Evolutionary conservation across 1,284 basidiomycete genomes (phyloP).

Genomic region (Apiotrichum montevideense): DNA sequence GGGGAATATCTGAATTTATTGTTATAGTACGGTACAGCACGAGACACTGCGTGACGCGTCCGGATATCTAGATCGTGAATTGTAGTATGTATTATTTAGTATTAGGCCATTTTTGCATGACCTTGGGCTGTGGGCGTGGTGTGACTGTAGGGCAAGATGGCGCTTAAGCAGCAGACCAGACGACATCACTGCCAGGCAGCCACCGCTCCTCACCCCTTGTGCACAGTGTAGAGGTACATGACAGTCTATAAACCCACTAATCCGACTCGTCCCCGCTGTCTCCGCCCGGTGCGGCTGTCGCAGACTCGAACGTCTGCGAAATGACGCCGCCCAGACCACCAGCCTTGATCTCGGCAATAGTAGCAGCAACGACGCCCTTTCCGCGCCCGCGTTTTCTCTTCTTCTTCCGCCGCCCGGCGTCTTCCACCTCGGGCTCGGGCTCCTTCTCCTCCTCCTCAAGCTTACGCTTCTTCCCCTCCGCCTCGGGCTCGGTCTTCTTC

Average conservation of each 20-base stretch:
- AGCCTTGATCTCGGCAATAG: conserved; percentile 33
- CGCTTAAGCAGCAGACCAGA: too few species aligned
- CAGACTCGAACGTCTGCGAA: conserved; percentile 4
- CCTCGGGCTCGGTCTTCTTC: conserved; percentile 61
- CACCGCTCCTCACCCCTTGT: too few species aligned
- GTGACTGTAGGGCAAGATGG: too few species aligned
- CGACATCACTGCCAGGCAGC: too few species aligned
- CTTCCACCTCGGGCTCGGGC: conserved; percentile 15
- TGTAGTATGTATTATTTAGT: too few species aligned
- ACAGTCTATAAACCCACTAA: background rate
- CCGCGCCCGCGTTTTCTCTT: conserved; percentile 36
- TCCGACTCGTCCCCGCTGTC: conserved; percentile 21
- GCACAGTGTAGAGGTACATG: too few species aligned
- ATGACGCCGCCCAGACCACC: conserved; percentile 11
- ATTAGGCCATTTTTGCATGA: too few species aligned
- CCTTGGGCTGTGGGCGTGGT: too few species aligned
- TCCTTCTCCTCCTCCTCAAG: conserved; percentile 6
- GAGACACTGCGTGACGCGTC: too few species aligned
- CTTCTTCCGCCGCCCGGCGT: conserved; percentile 25
- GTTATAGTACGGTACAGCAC: too few species aligned
- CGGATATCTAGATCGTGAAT: too few species aligned
- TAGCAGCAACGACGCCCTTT: conserved; percentile 34
- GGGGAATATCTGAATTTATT: too few species aligned
- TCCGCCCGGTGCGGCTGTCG: background rate
- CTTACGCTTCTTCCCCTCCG: conserved; percentile 8